phyloP scores from a whole-genome alignment of 495 filamentous ascomycete species.

The Aspergillus ellipticus region DNA sequence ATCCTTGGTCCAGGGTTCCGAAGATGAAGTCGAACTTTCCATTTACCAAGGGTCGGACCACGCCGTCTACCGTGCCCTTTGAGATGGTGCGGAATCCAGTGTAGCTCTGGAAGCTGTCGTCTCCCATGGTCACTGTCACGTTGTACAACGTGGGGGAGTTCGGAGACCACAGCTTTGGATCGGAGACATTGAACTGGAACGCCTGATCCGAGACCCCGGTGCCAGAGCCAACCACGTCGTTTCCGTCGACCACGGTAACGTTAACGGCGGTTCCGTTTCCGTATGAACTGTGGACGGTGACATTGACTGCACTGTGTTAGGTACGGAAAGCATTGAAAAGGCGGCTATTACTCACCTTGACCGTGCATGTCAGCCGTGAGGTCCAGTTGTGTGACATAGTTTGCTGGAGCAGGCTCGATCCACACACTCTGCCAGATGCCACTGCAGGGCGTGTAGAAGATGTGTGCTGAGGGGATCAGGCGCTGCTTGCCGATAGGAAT shows the following conservation, averaged over 20 bases:
- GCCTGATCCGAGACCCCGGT: slow-evolving; percentile 37
- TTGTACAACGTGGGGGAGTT: slow-evolving; percentile 60
- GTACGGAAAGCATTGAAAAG: not conserved
- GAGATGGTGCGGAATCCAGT: slow-evolving; percentile 64
- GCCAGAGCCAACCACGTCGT: slow-evolving; percentile 34
- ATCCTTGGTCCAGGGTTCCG: slow-evolving; percentile 65
- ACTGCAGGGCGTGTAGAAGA: slow-evolving; percentile 66
- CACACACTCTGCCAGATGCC: slow-evolving; percentile 71
- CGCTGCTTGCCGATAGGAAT: slow-evolving; percentile 66
- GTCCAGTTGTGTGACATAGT: slow-evolving; percentile 54
- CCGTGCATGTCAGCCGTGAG: slow-evolving; percentile 57
- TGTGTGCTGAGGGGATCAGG: slow-evolving; percentile 52
- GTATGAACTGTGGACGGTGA: slow-evolving; percentile 43
- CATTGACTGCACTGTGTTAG: slow-evolving; percentile 40
- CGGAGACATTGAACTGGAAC: slow-evolving; percentile 51
- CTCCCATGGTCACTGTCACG: slow-evolving; percentile 51
- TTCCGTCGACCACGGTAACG: slow-evolving; percentile 42
- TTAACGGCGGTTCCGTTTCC: slow-evolving; percentile 31
- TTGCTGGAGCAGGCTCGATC: slow-evolving; percentile 56
- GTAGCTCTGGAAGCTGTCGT: slow-evolving; percentile 56
- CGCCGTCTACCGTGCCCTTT: slow-evolving; percentile 48
- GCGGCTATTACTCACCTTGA: slow-evolving; percentile 35
- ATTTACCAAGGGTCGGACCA: slow-evolving; percentile 60
- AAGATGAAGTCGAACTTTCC: slow-evolving; percentile 63
- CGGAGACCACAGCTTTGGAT: slow-evolving; percentile 57